These are phyloP conservation scores for Taphrina communis DNA, from an alignment of 1,139 yeast genomes.

Conservation along the genomic window DNA sequence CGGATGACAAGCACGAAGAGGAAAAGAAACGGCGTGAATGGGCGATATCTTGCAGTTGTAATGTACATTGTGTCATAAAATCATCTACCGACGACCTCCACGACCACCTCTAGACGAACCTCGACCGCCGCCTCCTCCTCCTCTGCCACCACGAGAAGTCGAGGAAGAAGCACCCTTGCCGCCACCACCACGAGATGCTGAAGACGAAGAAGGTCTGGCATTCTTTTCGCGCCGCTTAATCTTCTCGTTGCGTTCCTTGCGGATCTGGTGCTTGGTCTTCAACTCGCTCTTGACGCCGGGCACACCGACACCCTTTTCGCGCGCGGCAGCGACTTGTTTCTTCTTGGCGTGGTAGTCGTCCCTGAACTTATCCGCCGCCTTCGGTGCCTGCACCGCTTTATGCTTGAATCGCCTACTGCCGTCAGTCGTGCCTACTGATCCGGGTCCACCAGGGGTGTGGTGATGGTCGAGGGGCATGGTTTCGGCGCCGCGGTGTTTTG, in stretches of 20 bases:
- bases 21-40: too few relatives aligned
- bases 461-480: conserved; percentile 46
- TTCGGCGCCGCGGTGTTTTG: conserved; percentile 45
- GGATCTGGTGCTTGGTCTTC: conserved; percentile 71
- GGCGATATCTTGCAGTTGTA: too few relatives aligned
- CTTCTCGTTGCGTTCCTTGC: conserved; percentile 72
- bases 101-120: conserved; percentile 12
- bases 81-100: conserved; percentile 16
- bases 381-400: conserved; percentile 78
- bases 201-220: conserved; percentile 64
- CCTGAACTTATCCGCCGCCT: conserved; percentile 82
- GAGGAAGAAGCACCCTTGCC: conserved; percentile 1
- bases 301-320: conserved; percentile 66
- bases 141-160: conserved; percentile 16
- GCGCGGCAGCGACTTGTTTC: conserved; percentile 80
- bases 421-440: conserved; percentile 47
- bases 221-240: conserved; percentile 83
- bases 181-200: conserved; percentile 8
- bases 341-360: conserved; percentile 85
- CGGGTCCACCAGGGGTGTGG: too few relatives aligned
- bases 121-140: conserved; percentile 19
- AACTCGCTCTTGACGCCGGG: conserved; percentile 61
- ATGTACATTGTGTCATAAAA: background rate
- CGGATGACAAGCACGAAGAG: too few relatives aligned
- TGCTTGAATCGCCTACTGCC: conserved; percentile 55